A percentile compares a stretch with the other conserved stretches of the same genome.
These are phyloP conservation scores for Glycyrrhiza uralensis DNA, from an alignment of 306 rosid species.

Conservation along the genomic window DNA sequence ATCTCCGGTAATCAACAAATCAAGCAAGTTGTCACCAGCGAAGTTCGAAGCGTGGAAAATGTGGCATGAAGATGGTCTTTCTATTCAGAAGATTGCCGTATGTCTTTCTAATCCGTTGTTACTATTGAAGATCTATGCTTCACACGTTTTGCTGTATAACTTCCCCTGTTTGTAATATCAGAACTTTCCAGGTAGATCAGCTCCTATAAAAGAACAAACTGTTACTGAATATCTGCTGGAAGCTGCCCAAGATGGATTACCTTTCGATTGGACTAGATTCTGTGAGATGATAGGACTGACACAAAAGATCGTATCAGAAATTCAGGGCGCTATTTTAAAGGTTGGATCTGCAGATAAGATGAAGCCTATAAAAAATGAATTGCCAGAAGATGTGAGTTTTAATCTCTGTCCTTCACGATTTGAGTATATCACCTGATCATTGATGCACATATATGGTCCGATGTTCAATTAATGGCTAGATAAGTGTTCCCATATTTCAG, in stretches of 20 bases:
- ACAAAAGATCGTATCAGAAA: conserved; percentile 33
- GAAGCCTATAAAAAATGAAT: conserved; percentile 83
- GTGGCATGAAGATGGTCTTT: conserved; percentile 79
- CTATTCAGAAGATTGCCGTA: conserved; percentile 72
- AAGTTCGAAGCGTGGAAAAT: conserved; percentile 80
- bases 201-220: conserved; percentile 80
- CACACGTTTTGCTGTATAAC: conserved; percentile 1
- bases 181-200: conserved; percentile 71
- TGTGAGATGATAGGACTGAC: conserved; percentile 56
- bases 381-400: conserved; percentile 75
- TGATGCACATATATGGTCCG: neutral
- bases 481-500: neutral
- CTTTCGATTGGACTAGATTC: conserved; percentile 71
- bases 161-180: conserved; percentile 27
- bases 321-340: conserved; percentile 64
- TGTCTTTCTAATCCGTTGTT: conserved; percentile 24
- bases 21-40: conserved; percentile 50
- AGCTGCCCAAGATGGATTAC: conserved; percentile 72
- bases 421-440: neutral
- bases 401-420: conserved; percentile 1
- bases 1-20: conserved; percentile 36
- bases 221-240: conserved; percentile 67
- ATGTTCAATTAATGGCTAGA: neutral
- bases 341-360: conserved; percentile 75
- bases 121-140: neutral